phyloP scores from a whole-genome alignment of 176 grass and related monocot genomes.

The Juncus inflexus region DNA sequence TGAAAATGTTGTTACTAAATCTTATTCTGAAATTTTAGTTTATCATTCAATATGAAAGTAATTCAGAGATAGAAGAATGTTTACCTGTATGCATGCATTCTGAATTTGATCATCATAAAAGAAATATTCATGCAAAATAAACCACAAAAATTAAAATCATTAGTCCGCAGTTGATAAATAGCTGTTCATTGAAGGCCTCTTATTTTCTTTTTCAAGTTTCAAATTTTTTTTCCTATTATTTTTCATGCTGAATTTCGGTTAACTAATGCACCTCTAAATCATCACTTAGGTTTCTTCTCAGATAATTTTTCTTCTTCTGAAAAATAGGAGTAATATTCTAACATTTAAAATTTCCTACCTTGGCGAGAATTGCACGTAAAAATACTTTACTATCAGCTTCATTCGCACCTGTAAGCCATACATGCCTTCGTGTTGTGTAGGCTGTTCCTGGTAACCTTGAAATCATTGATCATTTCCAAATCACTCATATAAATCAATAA shows the following conservation, averaged over 20 bases:
- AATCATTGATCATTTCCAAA: background rate
- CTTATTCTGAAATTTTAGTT: background rate
- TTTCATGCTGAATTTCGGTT: no score
- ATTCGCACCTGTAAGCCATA: constrained; percentile 79
- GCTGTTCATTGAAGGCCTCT: no score
- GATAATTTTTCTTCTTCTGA: no score
- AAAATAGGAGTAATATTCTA: no score
- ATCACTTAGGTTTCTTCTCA: no score
- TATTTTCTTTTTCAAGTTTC: no score
- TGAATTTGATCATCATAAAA: constrained; percentile 22
- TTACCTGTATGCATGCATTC: constrained; percentile 88
- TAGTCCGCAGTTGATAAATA: no score
- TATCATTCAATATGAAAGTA: background rate
- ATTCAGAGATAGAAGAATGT: background rate
- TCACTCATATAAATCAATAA: no score
- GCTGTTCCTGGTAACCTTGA: constrained; percentile 75
- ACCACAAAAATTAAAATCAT: background rate
- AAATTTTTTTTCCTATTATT: no score
- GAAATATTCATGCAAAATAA: constrained; percentile 12
- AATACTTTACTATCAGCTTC: constrained; percentile 79
- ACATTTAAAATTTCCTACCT: constrained; percentile 25
- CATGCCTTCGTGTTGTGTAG: constrained; percentile 43
- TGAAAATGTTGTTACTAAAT: background rate
- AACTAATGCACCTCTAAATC: no score
- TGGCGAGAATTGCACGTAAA: constrained; percentile 84